These are phyloP conservation scores for Rhynchospora tenuis DNA, from an alignment of 176 grass and related monocot species.

Conservation along the genomic window DNA sequence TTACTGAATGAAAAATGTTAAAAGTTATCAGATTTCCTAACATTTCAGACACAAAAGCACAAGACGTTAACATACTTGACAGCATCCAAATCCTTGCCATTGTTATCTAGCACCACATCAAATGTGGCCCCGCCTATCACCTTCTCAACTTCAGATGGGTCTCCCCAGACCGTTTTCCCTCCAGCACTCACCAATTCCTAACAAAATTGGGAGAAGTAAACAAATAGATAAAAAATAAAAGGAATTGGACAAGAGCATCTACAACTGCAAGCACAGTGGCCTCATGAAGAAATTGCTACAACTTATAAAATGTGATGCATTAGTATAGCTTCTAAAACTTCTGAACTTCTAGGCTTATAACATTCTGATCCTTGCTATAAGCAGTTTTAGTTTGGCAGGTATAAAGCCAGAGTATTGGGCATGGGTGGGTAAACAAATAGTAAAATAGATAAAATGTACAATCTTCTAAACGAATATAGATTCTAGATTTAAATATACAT, in stretches of 20 bases:
- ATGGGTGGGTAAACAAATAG: neutral
- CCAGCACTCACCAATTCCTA: conserved; percentile 78
- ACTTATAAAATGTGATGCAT: neutral
- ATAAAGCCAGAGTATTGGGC: neutral
- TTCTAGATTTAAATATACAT: neutral
- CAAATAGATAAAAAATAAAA: neutral
- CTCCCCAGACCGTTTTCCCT: conserved; percentile 66
- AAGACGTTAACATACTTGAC: conserved; percentile 46
- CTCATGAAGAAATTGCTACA: neutral
- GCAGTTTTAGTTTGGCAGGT: neutral
- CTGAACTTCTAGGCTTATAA: neutral
- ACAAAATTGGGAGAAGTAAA: neutral
- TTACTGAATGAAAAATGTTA: neutral
- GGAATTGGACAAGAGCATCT: neutral
- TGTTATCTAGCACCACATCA: conserved; percentile 87
- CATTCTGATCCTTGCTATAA: neutral
- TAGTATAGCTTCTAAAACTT: no score
- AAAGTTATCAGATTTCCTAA: neutral
- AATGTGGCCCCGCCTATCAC: conserved; percentile 41
- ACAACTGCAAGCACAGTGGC: neutral
- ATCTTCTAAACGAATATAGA: neutral
- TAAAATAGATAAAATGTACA: neutral
- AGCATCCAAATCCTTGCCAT: conserved; percentile 86
- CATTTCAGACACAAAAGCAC: neutral
- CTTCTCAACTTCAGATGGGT: conserved; percentile 43